These are phyloP conservation scores for Russula abietina DNA, from an alignment of 768 basidiomycete genomes.

Conservation along the genomic window DNA sequence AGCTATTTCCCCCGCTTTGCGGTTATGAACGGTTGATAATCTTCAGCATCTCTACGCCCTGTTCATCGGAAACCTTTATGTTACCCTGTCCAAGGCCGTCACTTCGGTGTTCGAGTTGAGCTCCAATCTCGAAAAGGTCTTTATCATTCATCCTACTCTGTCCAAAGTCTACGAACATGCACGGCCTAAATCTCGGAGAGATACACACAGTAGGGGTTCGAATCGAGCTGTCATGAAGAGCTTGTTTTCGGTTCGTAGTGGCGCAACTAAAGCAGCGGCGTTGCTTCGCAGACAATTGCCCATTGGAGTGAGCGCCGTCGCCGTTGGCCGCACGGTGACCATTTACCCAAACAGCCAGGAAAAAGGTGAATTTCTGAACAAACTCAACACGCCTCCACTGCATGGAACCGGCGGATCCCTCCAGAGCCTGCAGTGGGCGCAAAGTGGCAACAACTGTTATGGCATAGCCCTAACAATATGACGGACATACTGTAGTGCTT, in stretches of 20 bases:
- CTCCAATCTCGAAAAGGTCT: neutral
- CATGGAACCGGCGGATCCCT: neutral
- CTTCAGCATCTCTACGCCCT: slow-evolving; percentile 25
- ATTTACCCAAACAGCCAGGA: neutral
- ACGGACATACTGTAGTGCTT: neutral
- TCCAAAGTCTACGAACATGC: slow-evolving; percentile 2
- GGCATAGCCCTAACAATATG: neutral
- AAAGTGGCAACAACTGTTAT: neutral
- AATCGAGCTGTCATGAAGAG: neutral
- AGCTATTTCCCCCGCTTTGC: slow-evolving; percentile 24
- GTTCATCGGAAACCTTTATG: neutral
- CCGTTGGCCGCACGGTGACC: too few species aligned
- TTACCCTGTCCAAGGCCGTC: slow-evolving; percentile 20
- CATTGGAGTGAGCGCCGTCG: too few species aligned
- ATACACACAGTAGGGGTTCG: too few species aligned
- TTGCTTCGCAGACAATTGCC: too few species aligned
- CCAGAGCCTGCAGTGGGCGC: neutral
- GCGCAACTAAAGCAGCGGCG: too few species aligned
- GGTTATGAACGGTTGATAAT: slow-evolving; percentile 43
- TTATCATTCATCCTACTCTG: slow-evolving; percentile 13
- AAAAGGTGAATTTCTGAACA: neutral
- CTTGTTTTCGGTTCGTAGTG: neutral
- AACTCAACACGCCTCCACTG: neutral
- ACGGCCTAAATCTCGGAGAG: neutral
- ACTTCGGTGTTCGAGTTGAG: slow-evolving; percentile 3